Evolutionary conservation across 371 early-diverging fungal species (phyloP).

Genomic region (Mycotypha africana): DNA sequence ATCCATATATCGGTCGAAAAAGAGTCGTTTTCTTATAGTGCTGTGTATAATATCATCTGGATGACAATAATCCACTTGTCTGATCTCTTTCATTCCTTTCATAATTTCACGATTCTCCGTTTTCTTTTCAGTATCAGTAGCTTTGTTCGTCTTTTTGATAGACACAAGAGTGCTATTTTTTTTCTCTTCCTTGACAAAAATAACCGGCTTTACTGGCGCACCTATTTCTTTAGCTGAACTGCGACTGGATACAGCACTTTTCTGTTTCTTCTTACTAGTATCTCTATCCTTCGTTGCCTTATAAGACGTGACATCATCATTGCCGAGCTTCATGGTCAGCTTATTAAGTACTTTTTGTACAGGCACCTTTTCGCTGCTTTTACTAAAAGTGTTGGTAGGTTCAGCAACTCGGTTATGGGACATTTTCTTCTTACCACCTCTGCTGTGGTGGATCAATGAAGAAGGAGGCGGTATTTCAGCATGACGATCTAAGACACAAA

Average conservation of each 20-base stretch:
- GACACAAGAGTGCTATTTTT: neutral
- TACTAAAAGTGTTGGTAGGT: too few relatives aligned
- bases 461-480: slow-evolving; percentile 15
- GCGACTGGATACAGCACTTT: neutral
- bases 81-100: neutral
- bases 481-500: slow-evolving; percentile 8
- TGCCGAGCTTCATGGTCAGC: too few relatives aligned
- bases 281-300: too few relatives aligned
- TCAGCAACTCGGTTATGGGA: too few relatives aligned
- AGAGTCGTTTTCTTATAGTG: slow-evolving; percentile 2
- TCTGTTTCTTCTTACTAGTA: neutral
- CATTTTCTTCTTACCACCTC: slow-evolving; percentile 1
- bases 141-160: neutral
- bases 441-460: neutral
- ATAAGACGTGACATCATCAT: too few relatives aligned
- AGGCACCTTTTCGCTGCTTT: neutral
- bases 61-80: slow-evolving; percentile 19
- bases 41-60: slow-evolving; percentile 19
- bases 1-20: slow-evolving; percentile 17
- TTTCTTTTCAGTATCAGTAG: neutral
- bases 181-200: slow-evolving; percentile 4
- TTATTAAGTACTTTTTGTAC: neutral
- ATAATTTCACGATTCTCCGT: neutral
- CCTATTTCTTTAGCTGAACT: neutral
- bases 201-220: slow-evolving; percentile 1